A percentile compares a stretch with the other conserved stretches of the same genome.
Evolutionary conservation across 23 red algal genomes (phyloP).

Genomic region (Cyanidioschyzon merolae): DNA sequence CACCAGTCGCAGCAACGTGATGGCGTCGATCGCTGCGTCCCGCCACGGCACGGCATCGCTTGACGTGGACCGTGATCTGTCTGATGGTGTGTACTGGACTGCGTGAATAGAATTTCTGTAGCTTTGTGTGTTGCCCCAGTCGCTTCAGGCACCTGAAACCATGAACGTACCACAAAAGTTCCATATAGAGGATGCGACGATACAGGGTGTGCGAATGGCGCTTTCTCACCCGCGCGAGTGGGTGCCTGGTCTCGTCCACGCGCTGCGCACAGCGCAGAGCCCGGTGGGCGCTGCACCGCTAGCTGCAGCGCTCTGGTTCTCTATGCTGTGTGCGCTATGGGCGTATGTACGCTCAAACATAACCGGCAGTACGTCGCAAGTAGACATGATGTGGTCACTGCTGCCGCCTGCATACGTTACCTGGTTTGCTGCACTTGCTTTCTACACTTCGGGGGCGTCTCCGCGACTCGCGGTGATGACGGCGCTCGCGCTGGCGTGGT

Average conservation of each 20-base stretch:
- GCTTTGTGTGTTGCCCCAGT: too few species aligned
- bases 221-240: not conserved
- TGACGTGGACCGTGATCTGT: too few species aligned
- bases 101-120: too few species aligned
- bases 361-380: not conserved
- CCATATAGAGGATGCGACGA: not conserved
- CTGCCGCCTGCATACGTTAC: not conserved
- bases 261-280: not conserved
- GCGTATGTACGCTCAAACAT: not conserved
- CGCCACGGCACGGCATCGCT: too few species aligned
- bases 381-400: conserved; percentile 16
- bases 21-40: too few species aligned
- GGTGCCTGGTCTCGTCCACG: not conserved
- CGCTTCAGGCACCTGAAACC: too few species aligned
- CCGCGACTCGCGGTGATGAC: not conserved
- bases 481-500: conserved; percentile 5
- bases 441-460: not conserved
- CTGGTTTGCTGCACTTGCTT: not conserved
- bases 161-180: not conserved
- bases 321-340: not conserved
- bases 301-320: not conserved
- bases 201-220: not conserved
- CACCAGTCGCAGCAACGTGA: too few species aligned
- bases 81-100: too few species aligned
- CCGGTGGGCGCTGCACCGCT: not conserved